Conservation (phyloP, 1,284 basidiomycete species). For the Fomes fomentarius region DNA sequence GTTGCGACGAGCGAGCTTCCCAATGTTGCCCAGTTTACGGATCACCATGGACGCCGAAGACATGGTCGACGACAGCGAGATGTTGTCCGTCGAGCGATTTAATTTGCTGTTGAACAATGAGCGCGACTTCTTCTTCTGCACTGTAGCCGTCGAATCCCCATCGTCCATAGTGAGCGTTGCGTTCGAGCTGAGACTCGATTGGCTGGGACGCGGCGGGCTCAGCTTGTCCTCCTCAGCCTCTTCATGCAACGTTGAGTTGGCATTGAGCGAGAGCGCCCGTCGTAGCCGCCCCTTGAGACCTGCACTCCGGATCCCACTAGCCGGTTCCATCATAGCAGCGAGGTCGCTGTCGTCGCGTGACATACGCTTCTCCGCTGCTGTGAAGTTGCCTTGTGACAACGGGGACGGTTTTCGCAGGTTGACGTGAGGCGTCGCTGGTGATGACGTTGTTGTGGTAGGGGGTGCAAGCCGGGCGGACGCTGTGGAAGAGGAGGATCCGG, state of each 20-base stretch:
- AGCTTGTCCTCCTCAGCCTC: conserved; percentile 54
- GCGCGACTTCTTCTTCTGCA: conserved; percentile 66
- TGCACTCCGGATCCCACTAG: conserved; percentile 51
- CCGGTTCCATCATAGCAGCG: conserved; percentile 53
- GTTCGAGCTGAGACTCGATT: conserved; percentile 28
- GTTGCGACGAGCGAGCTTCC: conserved; percentile 89
- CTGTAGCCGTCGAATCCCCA: conserved; percentile 50
- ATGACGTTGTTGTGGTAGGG: conserved; percentile 33
- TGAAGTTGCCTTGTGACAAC: conserved; percentile 71
- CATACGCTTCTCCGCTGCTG: conserved; percentile 71
- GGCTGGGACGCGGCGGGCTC: conserved; percentile 15
- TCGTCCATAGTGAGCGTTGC: conserved; percentile 37
- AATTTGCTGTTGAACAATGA: conserved; percentile 89
- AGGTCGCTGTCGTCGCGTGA: conserved; percentile 78
- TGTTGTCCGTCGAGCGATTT: conserved; percentile 96
- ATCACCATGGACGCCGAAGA: conserved; percentile 97
- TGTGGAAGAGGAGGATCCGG: conserved; percentile 48
- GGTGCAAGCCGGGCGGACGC: conserved; percentile 34
- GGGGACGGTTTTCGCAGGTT: conserved; percentile 73
- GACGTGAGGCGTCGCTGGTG: conserved; percentile 39
- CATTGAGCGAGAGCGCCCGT: conserved; percentile 73
- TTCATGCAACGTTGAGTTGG: conserved; percentile 59
- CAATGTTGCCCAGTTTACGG: conserved; percentile 92
- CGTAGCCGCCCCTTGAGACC: conserved; percentile 80
- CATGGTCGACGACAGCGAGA: conserved; percentile 96